Conservation (phyloP, 2,329 filamentous ascomycete genomes). For the Hymenotorrendiella dingleyae region DNA sequence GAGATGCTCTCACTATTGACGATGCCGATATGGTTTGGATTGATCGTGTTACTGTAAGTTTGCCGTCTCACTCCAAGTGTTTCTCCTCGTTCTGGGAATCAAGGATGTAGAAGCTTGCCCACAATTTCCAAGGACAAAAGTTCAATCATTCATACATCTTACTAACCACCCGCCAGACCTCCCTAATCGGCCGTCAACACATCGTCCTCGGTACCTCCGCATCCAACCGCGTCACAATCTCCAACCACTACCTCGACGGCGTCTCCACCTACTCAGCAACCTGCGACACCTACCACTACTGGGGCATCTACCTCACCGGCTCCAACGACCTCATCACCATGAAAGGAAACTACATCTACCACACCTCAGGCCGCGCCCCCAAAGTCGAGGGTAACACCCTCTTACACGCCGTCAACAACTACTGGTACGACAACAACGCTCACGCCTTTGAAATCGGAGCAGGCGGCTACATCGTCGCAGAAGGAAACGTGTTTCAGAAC, state of each 20-base stretch:
- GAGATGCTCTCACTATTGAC: conserved; percentile 50
- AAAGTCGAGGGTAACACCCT: conserved; percentile 36
- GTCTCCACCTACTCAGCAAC: conserved; percentile 36
- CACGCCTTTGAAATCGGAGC: conserved; percentile 39
- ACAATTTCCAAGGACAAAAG: no score
- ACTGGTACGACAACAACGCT: conserved; percentile 36
- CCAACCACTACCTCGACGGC: conserved; percentile 42
- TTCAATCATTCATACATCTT: no score
- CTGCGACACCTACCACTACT: conserved; percentile 43
- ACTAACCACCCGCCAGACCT: no score
- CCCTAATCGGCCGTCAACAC: conserved; percentile 38
- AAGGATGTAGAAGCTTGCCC: no score
- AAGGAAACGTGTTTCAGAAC: conserved; percentile 40
- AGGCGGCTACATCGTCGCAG: conserved; percentile 32
- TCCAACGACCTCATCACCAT: conserved; percentile 37
- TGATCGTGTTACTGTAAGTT: conserved; percentile 34
- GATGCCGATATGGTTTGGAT: conserved; percentile 36
- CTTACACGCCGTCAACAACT: conserved; percentile 39
- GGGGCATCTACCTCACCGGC: conserved; percentile 38
- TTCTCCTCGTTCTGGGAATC: no score
- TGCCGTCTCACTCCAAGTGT: no score
- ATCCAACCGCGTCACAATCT: conserved; percentile 37
- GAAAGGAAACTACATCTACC: conserved; percentile 39
- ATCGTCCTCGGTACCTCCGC: conserved; percentile 33
- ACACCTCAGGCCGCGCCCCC: conserved; percentile 39